Conservation (phyloP, 495 filamentous ascomycete species). For the Aspergillus baeticus region DNA sequence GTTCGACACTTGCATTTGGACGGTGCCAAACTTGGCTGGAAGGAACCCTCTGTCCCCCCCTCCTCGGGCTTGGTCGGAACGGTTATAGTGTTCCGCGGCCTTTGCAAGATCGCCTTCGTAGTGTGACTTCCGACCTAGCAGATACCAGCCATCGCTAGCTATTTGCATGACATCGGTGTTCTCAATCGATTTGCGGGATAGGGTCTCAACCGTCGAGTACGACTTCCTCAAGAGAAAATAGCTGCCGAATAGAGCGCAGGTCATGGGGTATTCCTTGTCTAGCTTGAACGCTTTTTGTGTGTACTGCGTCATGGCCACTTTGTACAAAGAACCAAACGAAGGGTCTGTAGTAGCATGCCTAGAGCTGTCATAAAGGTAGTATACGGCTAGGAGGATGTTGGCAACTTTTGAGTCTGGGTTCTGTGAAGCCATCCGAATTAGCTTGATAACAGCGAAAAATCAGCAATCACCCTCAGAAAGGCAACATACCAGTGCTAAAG, state of each 20-base stretch:
- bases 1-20: slow-evolving; percentile 82
- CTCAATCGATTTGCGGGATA: slow-evolving; percentile 92
- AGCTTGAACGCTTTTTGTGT: slow-evolving; percentile 92
- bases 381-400: slow-evolving; percentile 84
- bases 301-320: slow-evolving; percentile 89
- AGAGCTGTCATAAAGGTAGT: slow-evolving; percentile 79
- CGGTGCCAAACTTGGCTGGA: slow-evolving; percentile 88
- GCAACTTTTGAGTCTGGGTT: slow-evolving; percentile 89
- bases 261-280: slow-evolving; percentile 90
- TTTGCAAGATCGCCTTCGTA: slow-evolving; percentile 63
- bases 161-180: slow-evolving; percentile 92
- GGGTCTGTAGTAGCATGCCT: slow-evolving; percentile 74
- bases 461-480: background rate
- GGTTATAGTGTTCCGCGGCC: slow-evolving; percentile 78
- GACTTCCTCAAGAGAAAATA: slow-evolving; percentile 82
- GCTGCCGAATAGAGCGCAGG: slow-evolving; percentile 81
- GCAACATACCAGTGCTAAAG: slow-evolving; percentile 63
- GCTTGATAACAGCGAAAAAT: background rate
- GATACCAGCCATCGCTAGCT: slow-evolving; percentile 94
- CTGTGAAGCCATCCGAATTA: slow-evolving; percentile 24
- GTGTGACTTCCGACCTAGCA: slow-evolving; percentile 87
- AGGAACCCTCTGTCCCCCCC: slow-evolving; percentile 83
- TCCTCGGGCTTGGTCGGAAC: slow-evolving; percentile 85
- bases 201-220: slow-evolving; percentile 73
- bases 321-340: slow-evolving; percentile 77